phyloP scores from a whole-genome alignment of 805 yeast genomes.

The Blastobotrys robertii region DNA sequence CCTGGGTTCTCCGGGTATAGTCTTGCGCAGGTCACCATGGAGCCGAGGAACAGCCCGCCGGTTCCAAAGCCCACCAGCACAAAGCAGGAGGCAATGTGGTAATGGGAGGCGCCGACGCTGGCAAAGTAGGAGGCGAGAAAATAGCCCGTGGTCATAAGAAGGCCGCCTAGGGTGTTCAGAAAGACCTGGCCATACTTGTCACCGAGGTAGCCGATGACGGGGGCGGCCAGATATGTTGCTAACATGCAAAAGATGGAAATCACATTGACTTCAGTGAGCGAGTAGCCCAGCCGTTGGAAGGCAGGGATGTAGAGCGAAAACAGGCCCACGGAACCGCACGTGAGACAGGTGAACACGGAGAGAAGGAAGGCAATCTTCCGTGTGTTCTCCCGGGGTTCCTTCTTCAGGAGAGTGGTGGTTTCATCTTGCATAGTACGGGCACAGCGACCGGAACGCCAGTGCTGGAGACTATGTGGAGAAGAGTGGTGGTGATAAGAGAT shows the following conservation, averaged over 20 bases:
- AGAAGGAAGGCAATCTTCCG: too few species aligned
- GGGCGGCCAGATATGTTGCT: constrained; percentile 81
- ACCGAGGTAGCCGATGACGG: constrained; percentile 70
- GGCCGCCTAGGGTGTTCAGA: constrained; percentile 49
- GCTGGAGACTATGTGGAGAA: too few species aligned
- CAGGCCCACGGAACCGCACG: constrained; percentile 70
- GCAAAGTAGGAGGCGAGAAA: constrained; percentile 36
- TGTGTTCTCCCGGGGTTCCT: too few species aligned
- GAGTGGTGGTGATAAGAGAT: too few species aligned
- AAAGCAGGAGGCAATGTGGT: constrained; percentile 17
- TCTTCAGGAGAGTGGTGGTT: too few species aligned
- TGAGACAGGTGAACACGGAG: too few species aligned
- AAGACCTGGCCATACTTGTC: constrained; percentile 80
- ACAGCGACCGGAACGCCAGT: too few species aligned
- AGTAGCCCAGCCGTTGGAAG: constrained; percentile 51
- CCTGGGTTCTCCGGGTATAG: constrained; percentile 71
- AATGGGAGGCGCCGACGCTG: constrained; percentile 14
- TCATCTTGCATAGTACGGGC: too few species aligned
- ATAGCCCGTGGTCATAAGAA: constrained; percentile 64
- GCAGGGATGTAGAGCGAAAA: constrained; percentile 73
- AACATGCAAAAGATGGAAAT: constrained; percentile 65
- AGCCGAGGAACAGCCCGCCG: constrained; percentile 28
- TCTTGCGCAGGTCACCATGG: constrained; percentile 66
- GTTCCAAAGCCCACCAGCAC: constrained; percentile 31
- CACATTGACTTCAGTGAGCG: constrained; percentile 59